Conservation (phyloP, 768 basidiomycete genomes). For the Tubosaeta sp. region DNA sequence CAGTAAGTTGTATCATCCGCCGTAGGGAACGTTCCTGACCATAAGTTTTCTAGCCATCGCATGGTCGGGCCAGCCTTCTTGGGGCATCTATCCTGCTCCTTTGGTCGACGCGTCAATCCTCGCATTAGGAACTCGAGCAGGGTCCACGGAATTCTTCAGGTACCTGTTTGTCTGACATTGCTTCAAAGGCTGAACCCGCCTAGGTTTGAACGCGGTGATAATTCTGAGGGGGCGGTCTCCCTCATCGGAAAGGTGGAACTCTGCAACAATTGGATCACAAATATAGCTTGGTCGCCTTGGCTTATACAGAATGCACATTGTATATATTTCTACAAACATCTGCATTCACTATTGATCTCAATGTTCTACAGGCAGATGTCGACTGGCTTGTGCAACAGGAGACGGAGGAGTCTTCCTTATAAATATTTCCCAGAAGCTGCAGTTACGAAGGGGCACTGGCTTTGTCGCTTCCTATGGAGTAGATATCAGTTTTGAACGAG, state of each 20-base stretch:
- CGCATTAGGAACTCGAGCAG: slow-evolving; percentile 62
- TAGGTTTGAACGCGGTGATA: slow-evolving; percentile 11
- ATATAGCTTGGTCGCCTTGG: slow-evolving; percentile 44
- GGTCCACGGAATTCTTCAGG: slow-evolving; percentile 59
- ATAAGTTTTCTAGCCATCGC: slow-evolving; percentile 47
- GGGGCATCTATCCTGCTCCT: slow-evolving; percentile 47
- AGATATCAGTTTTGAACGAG: slow-evolving; percentile 29
- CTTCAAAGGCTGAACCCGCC: not conserved
- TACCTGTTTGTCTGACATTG: slow-evolving; percentile 13
- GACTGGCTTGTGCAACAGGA: slow-evolving; percentile 54
- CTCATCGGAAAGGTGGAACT: slow-evolving; percentile 41
- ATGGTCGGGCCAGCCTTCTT: slow-evolving; percentile 65
- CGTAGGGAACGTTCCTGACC: slow-evolving; percentile 1
- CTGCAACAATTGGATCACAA: slow-evolving; percentile 59
- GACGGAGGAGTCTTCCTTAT: slow-evolving; percentile 57
- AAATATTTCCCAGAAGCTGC: slow-evolving; percentile 47
- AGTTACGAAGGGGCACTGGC: slow-evolving; percentile 17
- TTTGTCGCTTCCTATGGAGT: slow-evolving; percentile 34
- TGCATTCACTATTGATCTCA: slow-evolving; percentile 9
- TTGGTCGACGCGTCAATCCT: slow-evolving; percentile 37
- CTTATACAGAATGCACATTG: slow-evolving; percentile 34
- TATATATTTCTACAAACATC: slow-evolving; percentile 27
- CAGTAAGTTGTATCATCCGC: slow-evolving; percentile 35
- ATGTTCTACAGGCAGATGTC: slow-evolving; percentile 45
- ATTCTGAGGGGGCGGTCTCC: slow-evolving; percentile 18